Evolutionary conservation across 495 filamentous ascomycete species (phyloP).

Genomic region (Hyaloscypha bicolor): DNA sequence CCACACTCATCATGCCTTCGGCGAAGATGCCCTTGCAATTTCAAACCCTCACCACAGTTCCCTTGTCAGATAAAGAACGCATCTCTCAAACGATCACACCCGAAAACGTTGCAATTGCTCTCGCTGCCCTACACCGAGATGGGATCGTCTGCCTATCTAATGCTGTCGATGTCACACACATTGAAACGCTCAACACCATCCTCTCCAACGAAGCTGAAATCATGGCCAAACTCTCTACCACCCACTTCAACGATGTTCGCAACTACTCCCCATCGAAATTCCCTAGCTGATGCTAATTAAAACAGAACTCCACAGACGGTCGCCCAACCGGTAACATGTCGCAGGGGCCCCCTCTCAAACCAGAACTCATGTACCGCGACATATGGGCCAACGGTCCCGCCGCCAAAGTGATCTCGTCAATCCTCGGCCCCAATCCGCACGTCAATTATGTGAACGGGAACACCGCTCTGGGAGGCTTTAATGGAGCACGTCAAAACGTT

Average conservation of each 20-base stretch:
- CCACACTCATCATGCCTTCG: too few species aligned
- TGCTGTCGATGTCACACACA: not conserved
- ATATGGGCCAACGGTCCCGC: constrained; percentile 1
- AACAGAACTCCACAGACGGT: not conserved
- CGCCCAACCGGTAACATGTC: constrained; percentile 3
- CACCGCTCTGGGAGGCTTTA: not conserved
- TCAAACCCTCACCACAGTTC: too few species aligned
- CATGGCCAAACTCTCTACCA: not conserved
- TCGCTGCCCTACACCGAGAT: not conserved
- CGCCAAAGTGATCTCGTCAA: not conserved
- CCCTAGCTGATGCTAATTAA: not conserved
- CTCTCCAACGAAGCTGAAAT: not conserved
- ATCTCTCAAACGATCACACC: not conserved
- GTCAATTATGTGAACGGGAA: not conserved
- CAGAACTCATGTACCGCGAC: not conserved
- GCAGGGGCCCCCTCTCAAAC: not conserved
- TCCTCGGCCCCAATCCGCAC: not conserved
- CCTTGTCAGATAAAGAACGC: not conserved
- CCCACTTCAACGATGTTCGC: too few species aligned
- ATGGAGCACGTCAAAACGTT: not conserved
- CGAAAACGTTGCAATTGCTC: not conserved
- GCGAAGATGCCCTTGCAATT: too few species aligned
- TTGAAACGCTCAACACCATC: not conserved
- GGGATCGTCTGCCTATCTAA: not conserved
- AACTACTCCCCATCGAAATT: too few species aligned